Conservation (phyloP, 2,329 filamentous ascomycete species). For the Penicillium palitans region DNA sequence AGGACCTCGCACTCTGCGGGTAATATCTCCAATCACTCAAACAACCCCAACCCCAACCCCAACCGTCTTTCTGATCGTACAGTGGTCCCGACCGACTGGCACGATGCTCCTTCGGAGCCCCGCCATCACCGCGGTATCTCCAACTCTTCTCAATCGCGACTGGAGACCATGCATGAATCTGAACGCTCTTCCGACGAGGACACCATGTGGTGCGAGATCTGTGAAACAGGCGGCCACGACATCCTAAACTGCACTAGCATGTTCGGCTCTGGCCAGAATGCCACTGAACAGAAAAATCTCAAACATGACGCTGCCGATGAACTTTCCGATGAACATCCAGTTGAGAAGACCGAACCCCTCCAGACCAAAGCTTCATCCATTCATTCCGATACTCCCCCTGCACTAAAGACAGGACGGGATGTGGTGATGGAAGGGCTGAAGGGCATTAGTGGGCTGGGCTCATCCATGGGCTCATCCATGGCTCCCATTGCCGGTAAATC, state of each 20-base stretch:
- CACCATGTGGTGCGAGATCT: constrained; percentile 90
- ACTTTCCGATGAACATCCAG: constrained; percentile 15
- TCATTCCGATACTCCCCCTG: constrained; percentile 21
- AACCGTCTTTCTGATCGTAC: constrained; percentile 44
- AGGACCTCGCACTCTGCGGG: constrained; percentile 32
- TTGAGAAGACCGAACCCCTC: constrained; percentile 15
- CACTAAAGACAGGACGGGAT: constrained; percentile 44
- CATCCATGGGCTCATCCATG: constrained; percentile 49
- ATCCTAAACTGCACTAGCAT: constrained; percentile 93
- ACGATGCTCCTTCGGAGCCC: constrained; percentile 33
- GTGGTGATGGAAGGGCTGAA: constrained; percentile 46
- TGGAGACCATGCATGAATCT: constrained; percentile 45
- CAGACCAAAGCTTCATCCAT: constrained; percentile 16
- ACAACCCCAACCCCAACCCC: constrained; percentile 30
- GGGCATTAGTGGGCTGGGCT: constrained; percentile 41
- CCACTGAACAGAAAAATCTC: constrained; percentile 18
- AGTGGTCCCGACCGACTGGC: constrained; percentile 45
- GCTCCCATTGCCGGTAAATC: constrained; percentile 75
- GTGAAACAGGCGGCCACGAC: constrained; percentile 86
- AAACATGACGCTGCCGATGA: constrained; percentile 10
- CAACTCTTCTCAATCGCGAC: constrained; percentile 32
- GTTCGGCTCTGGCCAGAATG: constrained; percentile 55
- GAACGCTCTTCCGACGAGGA: constrained; percentile 67
- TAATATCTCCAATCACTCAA: constrained; percentile 27
- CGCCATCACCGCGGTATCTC: constrained; percentile 29